Evolutionary conservation across 768 basidiomycete genomes (phyloP), one percentile per base, ranked within the genome.

Genomic region (Coprinopsis strossmayeri): DNA sequence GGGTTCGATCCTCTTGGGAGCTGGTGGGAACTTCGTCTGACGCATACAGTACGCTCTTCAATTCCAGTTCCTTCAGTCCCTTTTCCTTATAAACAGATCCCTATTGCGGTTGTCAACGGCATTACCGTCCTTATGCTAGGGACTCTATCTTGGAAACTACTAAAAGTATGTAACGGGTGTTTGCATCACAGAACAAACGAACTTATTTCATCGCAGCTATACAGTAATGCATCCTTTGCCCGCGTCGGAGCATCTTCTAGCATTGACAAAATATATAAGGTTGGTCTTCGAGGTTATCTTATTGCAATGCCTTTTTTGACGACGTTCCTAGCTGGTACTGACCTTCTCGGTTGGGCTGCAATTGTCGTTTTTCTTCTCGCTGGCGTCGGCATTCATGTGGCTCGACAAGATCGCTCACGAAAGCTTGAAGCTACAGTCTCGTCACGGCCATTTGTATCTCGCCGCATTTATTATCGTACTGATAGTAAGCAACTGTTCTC

Each of bases 201-300:
- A n/a, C n/a, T n/a, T n/a, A n/a, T n/a, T n/a, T n/a, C n/a, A n/a
- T n/a, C n/a, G n/a, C 27, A 74, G 74, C 61, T 71, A 5, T 80
- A 77, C 55, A 63, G 68, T 15, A 66, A 55, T 2, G 67, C 70
- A 53, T 69, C 71, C 1, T 76, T 79, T 57, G 65, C 66, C 38
- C 70, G 71, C 3, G 73, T 79, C 37, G 78, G 77, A 12, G 69
- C 76, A n/a, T 68, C 75, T 12, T 54, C 65, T 3, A 55, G 56
- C 38, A 65, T 80, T n/a, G 67, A 70, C 49, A 61, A 67, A n/a
- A 58, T 78, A n/a, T 76, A 79, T 60, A 77, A 70, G 66, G 79
- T 75, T 48, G 23, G 44, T 48, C 17, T n/a, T 7, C 38, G 38
- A 9, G 10, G 7, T 3, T 5, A 11, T 32, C 26, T 10, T 12